A percentile compares a stretch with the other conserved stretches of the same genome.
phyloP scores from a whole-genome alignment of 2,329 filamentous ascomycete species.

The Xylaria sp. region DNA sequence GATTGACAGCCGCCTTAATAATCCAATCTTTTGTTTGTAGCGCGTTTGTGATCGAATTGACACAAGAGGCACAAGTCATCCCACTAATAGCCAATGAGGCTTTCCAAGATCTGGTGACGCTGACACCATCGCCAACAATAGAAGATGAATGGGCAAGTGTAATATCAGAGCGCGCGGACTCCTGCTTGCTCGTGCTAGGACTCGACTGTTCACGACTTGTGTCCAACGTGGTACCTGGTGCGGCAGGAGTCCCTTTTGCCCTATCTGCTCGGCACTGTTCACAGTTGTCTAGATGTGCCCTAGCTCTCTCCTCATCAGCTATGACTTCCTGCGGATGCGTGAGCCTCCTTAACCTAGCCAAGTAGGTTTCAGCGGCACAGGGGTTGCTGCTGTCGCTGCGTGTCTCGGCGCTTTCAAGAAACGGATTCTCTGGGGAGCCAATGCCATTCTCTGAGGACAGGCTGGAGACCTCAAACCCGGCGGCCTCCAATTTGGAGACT shows the following conservation, averaged over 20 bases:
- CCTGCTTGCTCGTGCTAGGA: conserved; percentile 54
- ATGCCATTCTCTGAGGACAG: conserved; percentile 54
- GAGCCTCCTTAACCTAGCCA: conserved; percentile 20
- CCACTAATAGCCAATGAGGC: conserved; percentile 68
- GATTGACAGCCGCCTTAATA: conserved; percentile 68
- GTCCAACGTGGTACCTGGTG: conserved; percentile 18
- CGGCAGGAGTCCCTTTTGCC: conserved; percentile 20
- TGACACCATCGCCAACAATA: conserved; percentile 24
- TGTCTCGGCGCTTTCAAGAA: conserved; percentile 34
- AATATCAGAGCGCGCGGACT: conserved; percentile 55
- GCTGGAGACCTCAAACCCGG: conserved; percentile 69
- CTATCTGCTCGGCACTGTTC: conserved; percentile 53
- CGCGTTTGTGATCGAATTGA: conserved; percentile 69
- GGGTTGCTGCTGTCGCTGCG: conserved; percentile 31
- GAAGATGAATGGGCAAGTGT: conserved; percentile 38
- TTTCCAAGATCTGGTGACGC: conserved; percentile 42
- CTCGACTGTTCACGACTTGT: conserved; percentile 21
- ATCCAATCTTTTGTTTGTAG: conserved; percentile 70
- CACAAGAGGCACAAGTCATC: conserved; percentile 79
- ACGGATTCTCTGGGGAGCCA: conserved; percentile 39
- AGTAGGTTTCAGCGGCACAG: conserved; percentile 42
- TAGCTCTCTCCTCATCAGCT: conserved; percentile 40
- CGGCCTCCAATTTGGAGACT: conserved; percentile 61
- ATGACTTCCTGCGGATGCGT: conserved; percentile 33
- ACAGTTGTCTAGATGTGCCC: conserved; percentile 58